A percentile compares a stretch with the other conserved stretches of the same genome.
phyloP scores from a whole-genome alignment of 1,284 basidiomycete genomes.

The Coniferiporia sulphurascens region DNA sequence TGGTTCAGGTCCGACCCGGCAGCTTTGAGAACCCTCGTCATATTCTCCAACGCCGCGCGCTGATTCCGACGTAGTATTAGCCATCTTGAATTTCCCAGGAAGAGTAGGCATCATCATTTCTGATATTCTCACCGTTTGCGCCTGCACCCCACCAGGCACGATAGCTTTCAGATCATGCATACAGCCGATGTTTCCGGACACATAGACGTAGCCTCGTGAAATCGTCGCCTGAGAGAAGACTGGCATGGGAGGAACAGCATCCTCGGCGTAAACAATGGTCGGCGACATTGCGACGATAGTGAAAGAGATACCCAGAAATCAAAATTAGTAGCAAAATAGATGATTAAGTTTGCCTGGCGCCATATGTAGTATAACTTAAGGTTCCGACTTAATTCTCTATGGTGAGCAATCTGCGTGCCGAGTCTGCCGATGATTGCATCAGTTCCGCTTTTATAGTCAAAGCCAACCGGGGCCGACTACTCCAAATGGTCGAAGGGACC shows the following conservation, averaged over 20 bases:
- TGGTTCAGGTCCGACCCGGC: constrained; percentile 54
- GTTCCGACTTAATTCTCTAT: too few relatives aligned
- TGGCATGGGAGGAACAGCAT: constrained; percentile 24
- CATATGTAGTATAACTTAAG: too few relatives aligned
- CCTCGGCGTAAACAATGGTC: constrained; percentile 27
- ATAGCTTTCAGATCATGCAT: constrained; percentile 40
- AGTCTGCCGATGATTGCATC: too few relatives aligned
- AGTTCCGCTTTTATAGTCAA: too few relatives aligned
- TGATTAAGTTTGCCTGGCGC: too few relatives aligned
- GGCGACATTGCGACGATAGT: not conserved
- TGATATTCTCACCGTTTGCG: constrained; percentile 41
- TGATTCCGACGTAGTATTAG: constrained; percentile 23
- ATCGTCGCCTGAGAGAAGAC: constrained; percentile 44
- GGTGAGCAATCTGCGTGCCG: too few relatives aligned
- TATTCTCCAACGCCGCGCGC: constrained; percentile 54
- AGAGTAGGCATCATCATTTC: not conserved
- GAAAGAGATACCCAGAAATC: too few relatives aligned
- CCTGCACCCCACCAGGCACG: constrained; percentile 48
- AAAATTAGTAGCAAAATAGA: too few relatives aligned
- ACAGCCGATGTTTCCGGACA: constrained; percentile 57
- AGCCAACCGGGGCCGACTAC: too few relatives aligned
- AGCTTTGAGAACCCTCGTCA: constrained; percentile 52
- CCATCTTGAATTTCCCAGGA: constrained; percentile 1
- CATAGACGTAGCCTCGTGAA: constrained; percentile 49
- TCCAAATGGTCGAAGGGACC: too few relatives aligned